Evolutionary conservation across 306 rosid species (phyloP), one percentile per base, ranked within the genome.

Genomic region (Quercus cerris): DNA sequence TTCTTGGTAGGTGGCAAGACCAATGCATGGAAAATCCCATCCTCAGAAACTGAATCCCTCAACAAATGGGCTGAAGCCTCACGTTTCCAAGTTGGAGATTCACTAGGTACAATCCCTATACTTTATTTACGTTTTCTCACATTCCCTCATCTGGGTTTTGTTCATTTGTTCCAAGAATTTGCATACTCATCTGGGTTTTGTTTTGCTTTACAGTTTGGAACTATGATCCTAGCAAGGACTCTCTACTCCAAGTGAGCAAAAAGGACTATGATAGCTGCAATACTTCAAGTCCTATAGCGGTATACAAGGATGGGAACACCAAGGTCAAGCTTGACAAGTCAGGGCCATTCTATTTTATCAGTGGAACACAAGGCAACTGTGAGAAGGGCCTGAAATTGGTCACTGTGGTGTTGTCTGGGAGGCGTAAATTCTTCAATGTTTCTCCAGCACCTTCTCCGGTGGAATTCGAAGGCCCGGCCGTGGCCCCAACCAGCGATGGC

Each of bases 81-180:
- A 15, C 80, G 25, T 31, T 83, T 87, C 84, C 74, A 9, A 19
- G 41, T 87, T 33, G 87, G 82, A n/a, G 88, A 87, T 25, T 6
- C 72, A n/a, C 54, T 68, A 1, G 18, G 72, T 18, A 68, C 67
- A 18, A 8, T 4, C 23, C 70, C 83, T 23, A 77, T 82, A 44
- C 6, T 86, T 82, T 79, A 77, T 20, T 52, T 6, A 14, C 58
- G 22, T 15, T 25, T 35, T n/a, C 27, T 68, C 51, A 1, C 27
- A 19, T 4, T 67, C 35, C 46, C 46, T 31, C 52, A 9, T 35
- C 28, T 30, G 41, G 20, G 70, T 8, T 41, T 31, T 4, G 51
- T 18, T 67, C 71, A 17, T 67, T 67, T 31, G 51, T 6, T 67
- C 35, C 23, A 28, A 17, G 23, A 67, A 33, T 27, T 35, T 67